Evolutionary conservation across 2,329 filamentous ascomycete species (phyloP), one percentile per base, ranked within the genome.

Genomic region (Pseudogymnoascus sp.): DNA sequence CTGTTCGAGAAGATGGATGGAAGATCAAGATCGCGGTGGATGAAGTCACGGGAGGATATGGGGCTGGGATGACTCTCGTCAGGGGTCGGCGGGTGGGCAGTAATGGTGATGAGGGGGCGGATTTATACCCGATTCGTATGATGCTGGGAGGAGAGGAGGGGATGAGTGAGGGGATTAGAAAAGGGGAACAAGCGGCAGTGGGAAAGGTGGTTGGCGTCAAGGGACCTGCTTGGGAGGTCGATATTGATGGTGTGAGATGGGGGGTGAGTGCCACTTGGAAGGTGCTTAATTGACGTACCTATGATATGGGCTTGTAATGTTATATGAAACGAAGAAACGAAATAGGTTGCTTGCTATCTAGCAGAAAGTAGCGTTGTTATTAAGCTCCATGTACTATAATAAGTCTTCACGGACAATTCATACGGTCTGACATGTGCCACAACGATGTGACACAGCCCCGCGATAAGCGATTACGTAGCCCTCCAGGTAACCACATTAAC

Each of bases 201-300:
- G 73, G 71, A 2, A 66, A 61, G 33, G 65, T 63, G 1, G 67
- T 74, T 8, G 72, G 69, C 1, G 69, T 74, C 28, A 74, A 72
- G 31, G 70, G 69, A 2, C 72, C 71, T 1, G 65, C 71, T n/a
- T 74, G 73, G 73, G 70, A 74, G 60, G 66, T 73, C 16, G 47
- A 67, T 12, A 37, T 72, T 42, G 70, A 72, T 4, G 71, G 68
- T 2, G 66, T 65, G 56, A 71, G 68, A 65, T 74, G 72, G 71
- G 69, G 70, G n/a, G 69, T 74, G 67, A 72, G 70, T 59, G 70
- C 72, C 63, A 68, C 72, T 33, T 74, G 73, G 73, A 71, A 71
- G 63, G 69, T 72, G 47, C 65, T 73, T 59, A 25, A 31, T 40
- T 60, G 18, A 60, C 10, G 50, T 33, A n/a, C n/a, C n/a, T 56